A percentile compares a stretch with the other conserved stretches of the same genome.
Conservation (phyloP, 1,284 basidiomycete species). For the Marasmius tenuissimus region DNA sequence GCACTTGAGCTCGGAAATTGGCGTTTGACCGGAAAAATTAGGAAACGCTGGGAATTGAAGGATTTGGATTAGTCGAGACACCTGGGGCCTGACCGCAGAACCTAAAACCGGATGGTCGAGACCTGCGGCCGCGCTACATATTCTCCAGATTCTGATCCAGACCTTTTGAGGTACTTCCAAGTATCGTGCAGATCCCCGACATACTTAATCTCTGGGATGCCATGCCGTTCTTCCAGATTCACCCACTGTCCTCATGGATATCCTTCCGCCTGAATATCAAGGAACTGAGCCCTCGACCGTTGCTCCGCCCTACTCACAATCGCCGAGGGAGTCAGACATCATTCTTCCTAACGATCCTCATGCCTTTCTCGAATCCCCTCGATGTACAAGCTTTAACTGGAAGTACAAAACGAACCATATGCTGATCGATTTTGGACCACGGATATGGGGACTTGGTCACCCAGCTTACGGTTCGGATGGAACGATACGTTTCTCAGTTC, state of each 20-base stretch:
- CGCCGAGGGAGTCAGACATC: not conserved
- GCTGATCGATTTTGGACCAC: not conserved
- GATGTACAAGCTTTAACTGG: not conserved
- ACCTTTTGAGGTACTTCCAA: too few species aligned
- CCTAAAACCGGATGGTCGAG: too few species aligned
- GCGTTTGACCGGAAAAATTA: too few species aligned
- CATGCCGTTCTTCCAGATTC: not conserved
- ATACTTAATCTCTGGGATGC: too few species aligned
- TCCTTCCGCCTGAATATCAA: not conserved
- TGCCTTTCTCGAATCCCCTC: not conserved
- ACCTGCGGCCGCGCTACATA: too few species aligned
- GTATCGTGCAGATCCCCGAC: too few species aligned
- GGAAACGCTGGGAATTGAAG: too few species aligned
- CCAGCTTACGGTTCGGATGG: not conserved
- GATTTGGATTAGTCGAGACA: too few species aligned
- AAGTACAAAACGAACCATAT: constrained; percentile 2
- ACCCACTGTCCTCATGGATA: not conserved
- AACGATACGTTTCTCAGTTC: not conserved
- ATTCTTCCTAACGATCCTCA: not conserved
- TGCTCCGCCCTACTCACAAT: not conserved
- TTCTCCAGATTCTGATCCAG: too few species aligned
- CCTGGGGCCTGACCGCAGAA: too few species aligned
- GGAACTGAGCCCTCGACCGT: not conserved
- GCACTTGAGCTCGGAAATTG: too few species aligned
- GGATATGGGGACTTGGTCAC: not conserved